Conservation (phyloP, 1,139 yeast species). For the Yamadazyma triangularis region DNA sequence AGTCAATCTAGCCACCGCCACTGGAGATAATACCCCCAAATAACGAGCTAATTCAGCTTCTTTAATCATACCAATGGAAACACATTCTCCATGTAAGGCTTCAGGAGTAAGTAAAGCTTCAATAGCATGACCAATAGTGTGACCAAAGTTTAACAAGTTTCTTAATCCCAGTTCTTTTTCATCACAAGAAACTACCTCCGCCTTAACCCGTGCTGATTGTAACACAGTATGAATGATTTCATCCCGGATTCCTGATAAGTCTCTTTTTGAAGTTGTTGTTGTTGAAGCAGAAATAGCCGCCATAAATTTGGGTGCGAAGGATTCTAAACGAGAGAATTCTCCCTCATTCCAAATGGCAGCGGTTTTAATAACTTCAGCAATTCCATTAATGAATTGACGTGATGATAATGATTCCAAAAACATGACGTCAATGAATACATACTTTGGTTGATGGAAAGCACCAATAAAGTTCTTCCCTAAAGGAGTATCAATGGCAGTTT, state of each 20-base stretch:
- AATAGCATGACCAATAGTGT: conserved; percentile 96
- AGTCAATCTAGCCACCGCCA: conserved; percentile 86
- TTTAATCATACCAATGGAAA: conserved; percentile 86
- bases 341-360: conserved; percentile 96
- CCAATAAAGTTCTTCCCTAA: conserved; percentile 95
- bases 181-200: conserved; percentile 89
- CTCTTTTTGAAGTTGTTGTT: conserved; percentile 39
- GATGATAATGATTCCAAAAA: conserved; percentile 87
- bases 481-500: conserved; percentile 98
- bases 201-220: conserved; percentile 87
- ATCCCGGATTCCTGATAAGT: conserved; percentile 62
- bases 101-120: conserved; percentile 96
- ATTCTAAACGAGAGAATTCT: conserved; percentile 82
- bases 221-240: conserved; percentile 75
- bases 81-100: conserved; percentile 97
- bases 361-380: conserved; percentile 97
- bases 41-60: conserved; percentile 95
- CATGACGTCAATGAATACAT: conserved; percentile 82
- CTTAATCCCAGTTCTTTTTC: conserved; percentile 95
- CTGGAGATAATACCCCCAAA: conserved; percentile 83
- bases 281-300: too few relatives aligned
- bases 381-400: conserved; percentile 94
- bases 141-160: conserved; percentile 92
- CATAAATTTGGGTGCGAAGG: conserved; percentile 64
- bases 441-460: conserved; percentile 95